Percentiles rank a stretch among this genome's conserved stretches.
These are phyloP conservation scores for Borealophlyctis nickersoniae DNA, from an alignment of 192 early-diverging fungal genomes.

Conservation along the genomic window DNA sequence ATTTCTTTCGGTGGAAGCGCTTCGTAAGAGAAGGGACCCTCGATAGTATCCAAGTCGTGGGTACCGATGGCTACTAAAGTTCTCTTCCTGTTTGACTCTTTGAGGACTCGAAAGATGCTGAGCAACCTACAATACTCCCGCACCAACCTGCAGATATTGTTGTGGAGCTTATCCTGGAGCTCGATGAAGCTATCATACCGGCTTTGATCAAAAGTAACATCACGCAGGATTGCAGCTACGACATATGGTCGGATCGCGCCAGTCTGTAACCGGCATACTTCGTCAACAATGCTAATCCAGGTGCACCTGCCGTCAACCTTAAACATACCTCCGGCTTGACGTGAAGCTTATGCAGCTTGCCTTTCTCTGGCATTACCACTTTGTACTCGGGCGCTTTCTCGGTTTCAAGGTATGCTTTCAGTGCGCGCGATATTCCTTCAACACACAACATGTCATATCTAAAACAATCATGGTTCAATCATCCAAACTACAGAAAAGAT, in stretches of 20 bases:
- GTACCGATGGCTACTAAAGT: conserved; percentile 96
- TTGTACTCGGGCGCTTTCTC: conserved; percentile 67
- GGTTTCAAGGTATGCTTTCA: conserved; percentile 79
- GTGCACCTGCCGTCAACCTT: not conserved
- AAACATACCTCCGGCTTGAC: conserved; percentile 67
- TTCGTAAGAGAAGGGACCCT: conserved; percentile 95
- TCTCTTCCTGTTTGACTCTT: conserved; percentile 62
- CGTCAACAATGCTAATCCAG: too few species aligned
- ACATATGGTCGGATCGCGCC: conserved; percentile 77
- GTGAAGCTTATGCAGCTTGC: conserved; percentile 56
- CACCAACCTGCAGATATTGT: conserved; percentile 80
- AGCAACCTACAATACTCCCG: not conserved
- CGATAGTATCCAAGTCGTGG: conserved; percentile 92
- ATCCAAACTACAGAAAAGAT: not conserved
- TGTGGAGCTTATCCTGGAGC: conserved; percentile 97
- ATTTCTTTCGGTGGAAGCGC: conserved; percentile 87
- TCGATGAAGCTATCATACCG: conserved; percentile 96
- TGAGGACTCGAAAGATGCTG: conserved; percentile 7
- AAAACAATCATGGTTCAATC: conserved; percentile 15
- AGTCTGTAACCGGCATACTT: conserved; percentile 52
- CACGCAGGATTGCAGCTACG: conserved; percentile 87
- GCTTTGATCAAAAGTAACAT: conserved; percentile 75
- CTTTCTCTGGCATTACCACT: conserved; percentile 53
- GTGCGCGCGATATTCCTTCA: conserved; percentile 89
- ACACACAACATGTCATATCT: conserved; percentile 97